These are phyloP conservation scores for Phytophthora sansomeana DNA, from an alignment of 352 stramenopile genomes.

Conservation along the genomic window DNA sequence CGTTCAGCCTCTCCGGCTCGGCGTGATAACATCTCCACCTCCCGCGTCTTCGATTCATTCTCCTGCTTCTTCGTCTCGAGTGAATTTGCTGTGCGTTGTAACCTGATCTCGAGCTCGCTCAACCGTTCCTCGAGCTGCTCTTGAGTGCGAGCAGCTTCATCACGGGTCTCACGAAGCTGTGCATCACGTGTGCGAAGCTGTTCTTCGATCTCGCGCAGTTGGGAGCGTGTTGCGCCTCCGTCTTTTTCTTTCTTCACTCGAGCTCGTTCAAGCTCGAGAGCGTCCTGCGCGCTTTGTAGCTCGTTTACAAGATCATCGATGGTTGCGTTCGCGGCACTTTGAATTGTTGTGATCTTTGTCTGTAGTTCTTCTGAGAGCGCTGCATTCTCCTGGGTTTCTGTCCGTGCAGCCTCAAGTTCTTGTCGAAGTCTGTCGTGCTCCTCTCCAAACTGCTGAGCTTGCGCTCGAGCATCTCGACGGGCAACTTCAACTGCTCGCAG, in stretches of 20 bases:
- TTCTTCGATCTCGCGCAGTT: slow-evolving; percentile 55
- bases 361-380: slow-evolving; percentile 67
- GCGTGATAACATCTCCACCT: slow-evolving; percentile 55
- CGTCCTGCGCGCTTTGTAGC: slow-evolving; percentile 65
- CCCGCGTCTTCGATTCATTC: slow-evolving; percentile 57
- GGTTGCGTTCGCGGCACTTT: slow-evolving; percentile 78
- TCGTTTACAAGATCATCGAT: slow-evolving; percentile 79
- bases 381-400: slow-evolving; percentile 49
- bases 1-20: slow-evolving; percentile 66
- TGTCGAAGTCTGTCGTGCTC: slow-evolving; percentile 54
- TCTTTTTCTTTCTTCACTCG: slow-evolving; percentile 60
- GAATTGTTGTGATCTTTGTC: slow-evolving; percentile 71
- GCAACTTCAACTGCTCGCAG: slow-evolving; percentile 71
- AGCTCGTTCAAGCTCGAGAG: slow-evolving; percentile 59
- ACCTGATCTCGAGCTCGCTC: slow-evolving; percentile 27
- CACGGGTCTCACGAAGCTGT: slow-evolving; percentile 31
- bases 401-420: slow-evolving; percentile 56
- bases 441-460: slow-evolving; percentile 48
- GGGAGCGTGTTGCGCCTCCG: slow-evolving; percentile 32
- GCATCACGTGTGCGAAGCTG: slow-evolving; percentile 43
- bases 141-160: slow-evolving; percentile 29
- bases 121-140: slow-evolving; percentile 35
- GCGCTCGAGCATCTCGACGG: slow-evolving; percentile 54
- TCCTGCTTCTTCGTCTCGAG: slow-evolving; percentile 76
- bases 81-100: slow-evolving; percentile 31